Base-by-base conservation (phyloP, 2,329 filamentous ascomycete species). In the Fusarium lyarnte region DNA sequence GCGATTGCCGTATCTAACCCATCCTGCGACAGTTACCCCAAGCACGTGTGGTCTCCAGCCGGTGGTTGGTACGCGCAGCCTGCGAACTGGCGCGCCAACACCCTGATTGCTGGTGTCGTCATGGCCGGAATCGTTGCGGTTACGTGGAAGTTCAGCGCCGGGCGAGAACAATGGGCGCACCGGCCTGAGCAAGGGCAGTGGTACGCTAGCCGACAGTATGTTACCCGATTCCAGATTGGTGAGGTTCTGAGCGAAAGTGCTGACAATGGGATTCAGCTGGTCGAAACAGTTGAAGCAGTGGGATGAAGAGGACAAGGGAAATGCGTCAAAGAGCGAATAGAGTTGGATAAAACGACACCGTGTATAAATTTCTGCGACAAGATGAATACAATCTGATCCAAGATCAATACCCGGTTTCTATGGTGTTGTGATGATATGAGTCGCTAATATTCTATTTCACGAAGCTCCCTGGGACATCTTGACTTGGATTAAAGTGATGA, bases 41-140 rank as follows among this genome's bases (percentile, higher is more conserved):
- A 97, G 88, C 95, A 99, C 88, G 94, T 99, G 88, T 99, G 96
- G 96, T 98, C 96, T 80, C 96, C 96, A 70, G 88, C 95, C 74
- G 96, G 96, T 88, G 96, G 96, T 84, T 99, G 96, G 96, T 99
- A 99, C 85, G 86, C 92, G 60, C 95, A 97, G 82, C 96, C 96
- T 59, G 87, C 89, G 76, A 99, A 99, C 88, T 99, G 96, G 96
- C 96, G 93, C 83, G 85, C 86, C 79, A 99, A 99, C 87, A 99
- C 96, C 9, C 87, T 92, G 61, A 87, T 96, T 75, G 90, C 94
- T 80, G 89, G 89, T 67, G 88, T 86, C 52, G 88, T 92, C 62
- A 86, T 96, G 57, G 74, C 92, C 74, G 91, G 92, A 72, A 87
- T 97, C 74, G 87, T 88, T 65, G 91, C 88, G 54, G 83, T 92